Conservation (phyloP, 2,329 filamentous ascomycete species). For the Thielaviopsis cerberus region DNA sequence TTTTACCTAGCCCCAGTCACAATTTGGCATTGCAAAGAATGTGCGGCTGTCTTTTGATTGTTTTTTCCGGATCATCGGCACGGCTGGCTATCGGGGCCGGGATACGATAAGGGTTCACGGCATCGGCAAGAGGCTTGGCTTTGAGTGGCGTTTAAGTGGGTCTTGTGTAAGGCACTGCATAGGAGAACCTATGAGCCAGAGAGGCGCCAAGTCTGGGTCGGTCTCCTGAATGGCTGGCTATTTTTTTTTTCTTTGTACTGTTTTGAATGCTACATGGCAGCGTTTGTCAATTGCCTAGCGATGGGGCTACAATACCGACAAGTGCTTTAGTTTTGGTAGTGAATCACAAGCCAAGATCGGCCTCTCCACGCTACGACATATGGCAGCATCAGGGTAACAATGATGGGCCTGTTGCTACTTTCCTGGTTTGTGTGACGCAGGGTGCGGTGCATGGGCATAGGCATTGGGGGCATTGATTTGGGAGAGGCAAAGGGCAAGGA, state of each 20-base stretch:
- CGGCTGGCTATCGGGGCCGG: neutral
- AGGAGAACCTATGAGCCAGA: neutral
- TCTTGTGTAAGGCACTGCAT: neutral
- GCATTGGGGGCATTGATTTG: neutral
- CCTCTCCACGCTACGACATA: neutral
- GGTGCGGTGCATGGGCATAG: neutral
- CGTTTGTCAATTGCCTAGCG: no score
- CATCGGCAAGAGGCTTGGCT: neutral
- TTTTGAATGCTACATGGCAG: neutral
- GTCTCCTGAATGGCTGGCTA: neutral
- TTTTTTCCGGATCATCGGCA: neutral
- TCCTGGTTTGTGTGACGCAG: neutral
- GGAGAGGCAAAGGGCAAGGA: neutral
- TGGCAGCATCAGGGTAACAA: neutral
- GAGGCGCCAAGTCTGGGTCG: neutral
- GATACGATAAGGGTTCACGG: neutral
- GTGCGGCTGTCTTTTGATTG: no score
- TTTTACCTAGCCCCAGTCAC: no score
- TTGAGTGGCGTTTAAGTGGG: neutral
- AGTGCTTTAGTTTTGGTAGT: neutral
- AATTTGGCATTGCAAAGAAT: no score
- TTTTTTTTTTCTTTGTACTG: neutral
- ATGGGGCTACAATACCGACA: neutral
- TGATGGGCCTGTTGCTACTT: neutral
- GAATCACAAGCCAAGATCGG: neutral